phyloP scores from a whole-genome alignment of 2,329 filamentous ascomycete genomes.

The Fonsecaea pedrosoi region DNA sequence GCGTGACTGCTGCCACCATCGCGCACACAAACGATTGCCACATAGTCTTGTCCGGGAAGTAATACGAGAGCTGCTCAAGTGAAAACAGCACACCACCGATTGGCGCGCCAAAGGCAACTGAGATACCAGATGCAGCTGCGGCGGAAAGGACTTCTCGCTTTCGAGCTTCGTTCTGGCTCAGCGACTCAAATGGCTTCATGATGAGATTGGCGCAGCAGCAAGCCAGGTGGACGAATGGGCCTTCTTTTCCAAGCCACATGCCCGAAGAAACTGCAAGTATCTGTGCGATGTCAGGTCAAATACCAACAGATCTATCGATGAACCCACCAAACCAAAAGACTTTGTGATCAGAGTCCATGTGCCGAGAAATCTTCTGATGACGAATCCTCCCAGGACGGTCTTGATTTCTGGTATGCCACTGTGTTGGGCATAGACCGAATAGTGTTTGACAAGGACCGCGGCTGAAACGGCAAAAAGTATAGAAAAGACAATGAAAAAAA shows the following conservation, averaged over 20 bases:
- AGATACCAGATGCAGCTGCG: slow-evolving; percentile 89
- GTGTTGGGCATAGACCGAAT: slow-evolving; percentile 86
- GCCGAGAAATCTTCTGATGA: slow-evolving; percentile 86
- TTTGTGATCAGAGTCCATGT: slow-evolving; percentile 89
- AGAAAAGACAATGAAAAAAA: slow-evolving; percentile 84
- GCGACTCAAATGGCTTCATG: slow-evolving; percentile 82
- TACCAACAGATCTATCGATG: slow-evolving; percentile 16
- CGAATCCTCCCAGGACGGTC: slow-evolving; percentile 89
- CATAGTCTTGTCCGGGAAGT: slow-evolving; percentile 99
- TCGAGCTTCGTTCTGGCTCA: slow-evolving; percentile 88
- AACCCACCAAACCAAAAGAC: slow-evolving; percentile 78
- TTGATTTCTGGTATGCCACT: slow-evolving; percentile 98
- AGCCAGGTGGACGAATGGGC: slow-evolving; percentile 91
- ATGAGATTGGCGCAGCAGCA: slow-evolving; percentile 96
- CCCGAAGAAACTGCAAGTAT: slow-evolving; percentile 91
- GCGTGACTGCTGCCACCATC: slow-evolving; percentile 94
- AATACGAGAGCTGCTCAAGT: slow-evolving; percentile 96
- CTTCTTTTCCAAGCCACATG: slow-evolving; percentile 96
- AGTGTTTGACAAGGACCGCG: slow-evolving; percentile 79
- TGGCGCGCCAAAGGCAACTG: slow-evolving; percentile 90
- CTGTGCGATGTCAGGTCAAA: slow-evolving; percentile 53
- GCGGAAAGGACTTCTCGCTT: slow-evolving; percentile 93
- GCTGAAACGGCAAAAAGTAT: slow-evolving; percentile 78
- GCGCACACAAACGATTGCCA: slow-evolving; percentile 99
- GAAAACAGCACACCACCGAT: slow-evolving; percentile 95